Evolutionary conservation across 441 rosid genomes (phyloP).

Genomic region (Omphalea diandra): DNA sequence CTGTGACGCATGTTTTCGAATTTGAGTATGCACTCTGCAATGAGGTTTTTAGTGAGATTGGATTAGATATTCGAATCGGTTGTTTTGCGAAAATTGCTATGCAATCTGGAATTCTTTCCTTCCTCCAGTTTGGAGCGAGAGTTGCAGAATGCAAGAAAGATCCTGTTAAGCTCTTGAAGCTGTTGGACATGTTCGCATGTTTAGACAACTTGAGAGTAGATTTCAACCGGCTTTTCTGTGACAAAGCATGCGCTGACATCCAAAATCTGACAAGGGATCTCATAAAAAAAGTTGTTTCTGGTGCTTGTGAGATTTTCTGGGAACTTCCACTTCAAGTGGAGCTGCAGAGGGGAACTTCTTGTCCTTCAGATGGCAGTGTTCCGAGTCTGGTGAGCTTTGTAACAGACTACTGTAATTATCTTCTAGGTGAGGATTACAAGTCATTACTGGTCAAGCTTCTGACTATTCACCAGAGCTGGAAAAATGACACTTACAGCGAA

Average conservation of each 20-base stretch:
- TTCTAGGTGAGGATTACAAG: conserved; percentile 48
- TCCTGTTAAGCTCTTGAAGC: conserved; percentile 63
- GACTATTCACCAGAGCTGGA: conserved; percentile 63
- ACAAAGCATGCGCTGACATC: conserved; percentile 52
- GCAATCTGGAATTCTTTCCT: conserved; percentile 44
- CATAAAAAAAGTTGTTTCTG: conserved; percentile 49
- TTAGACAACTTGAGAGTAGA: conserved; percentile 56
- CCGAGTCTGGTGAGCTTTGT: conserved; percentile 65
- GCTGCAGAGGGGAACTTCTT: conserved; percentile 50
- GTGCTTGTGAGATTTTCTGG: conserved; percentile 65
- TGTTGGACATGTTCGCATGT: conserved; percentile 56
- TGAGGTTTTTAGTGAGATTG: conserved; percentile 37
- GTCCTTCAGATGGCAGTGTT: conserved; percentile 55
- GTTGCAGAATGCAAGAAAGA: conserved; percentile 54
- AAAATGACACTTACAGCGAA: conserved; percentile 45
- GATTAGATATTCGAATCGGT: conserved; percentile 28
- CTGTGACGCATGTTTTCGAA: conserved; percentile 46
- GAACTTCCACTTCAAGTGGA: conserved; percentile 65
- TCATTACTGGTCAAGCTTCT: conserved; percentile 55
- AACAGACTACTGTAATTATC: conserved; percentile 64
- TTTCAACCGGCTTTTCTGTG: conserved; percentile 61
- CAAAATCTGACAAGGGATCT: conserved; percentile 57
- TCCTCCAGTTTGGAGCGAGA: conserved; percentile 60
- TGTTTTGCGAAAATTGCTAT: conserved; percentile 60
- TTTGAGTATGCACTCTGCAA: conserved; percentile 53